Base-by-base conservation (phyloP, 2,329 filamentous ascomycete species). In the Talaromyces amestolkiae region DNA sequence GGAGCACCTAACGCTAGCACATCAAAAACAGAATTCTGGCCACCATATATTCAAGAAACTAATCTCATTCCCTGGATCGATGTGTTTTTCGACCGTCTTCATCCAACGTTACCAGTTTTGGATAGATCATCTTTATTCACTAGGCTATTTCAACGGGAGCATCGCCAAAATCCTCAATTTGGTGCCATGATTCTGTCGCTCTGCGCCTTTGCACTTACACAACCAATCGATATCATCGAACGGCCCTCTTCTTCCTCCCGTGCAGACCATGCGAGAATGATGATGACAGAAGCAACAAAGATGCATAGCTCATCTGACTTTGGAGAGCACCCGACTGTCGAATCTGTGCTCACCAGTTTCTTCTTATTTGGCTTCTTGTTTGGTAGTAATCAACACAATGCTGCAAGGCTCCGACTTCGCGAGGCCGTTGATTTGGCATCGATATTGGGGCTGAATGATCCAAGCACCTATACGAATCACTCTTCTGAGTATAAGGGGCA, bases 301-400 rank as follows among this genome's bases (percentile, higher is more conserved):
- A 80, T 81, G 77, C 75, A 79, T 27, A 77, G 78, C 51, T 76
- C 75, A 11, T 79, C 77, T 15, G 78, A 80, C 51, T 77, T 77
- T 61, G 75, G 75, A 2, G 79, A 80, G 58, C 71, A 76, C 41
- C 78, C 79, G 1, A 79, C 78, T 1, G 72, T 81, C 13, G 75
- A 76, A 58, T 76, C 78, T 0, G 75, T 80, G 22, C 86, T 88
- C 66, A 91, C 89, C 22, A 92, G 89, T 70, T 92, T 91, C 76
- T 92, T 93, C 76, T 76, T 93, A 27, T 93, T 91, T 71, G 89
- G 86, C 37, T 90, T 87, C 72, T 85, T 89, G 73, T 89, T 90
- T 71, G 87, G 86, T 19, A 82, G 91, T 59, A 90, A 92, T 68
- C 83, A 90, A 75, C 89, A 92, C 75, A 89, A 91, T 70, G 88